These are phyloP conservation scores for Pseudofabraea citricarpa DNA, from an alignment of 2,329 filamentous ascomycete genomes.

Conservation along the genomic window DNA sequence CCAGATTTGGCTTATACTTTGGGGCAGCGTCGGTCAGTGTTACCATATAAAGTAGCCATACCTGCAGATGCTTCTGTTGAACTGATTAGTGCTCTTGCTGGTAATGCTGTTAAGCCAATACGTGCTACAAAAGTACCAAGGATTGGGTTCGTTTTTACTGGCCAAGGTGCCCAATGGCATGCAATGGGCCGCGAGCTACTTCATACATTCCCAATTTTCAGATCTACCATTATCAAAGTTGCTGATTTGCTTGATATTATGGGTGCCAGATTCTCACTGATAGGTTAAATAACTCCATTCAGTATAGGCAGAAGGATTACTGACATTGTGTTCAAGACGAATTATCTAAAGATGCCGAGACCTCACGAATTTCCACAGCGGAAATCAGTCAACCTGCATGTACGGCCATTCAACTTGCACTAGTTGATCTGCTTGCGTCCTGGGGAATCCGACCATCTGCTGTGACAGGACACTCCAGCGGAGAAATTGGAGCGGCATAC, in stretches of 20 bases:
- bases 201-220: conserved; percentile 30
- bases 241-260: conserved; percentile 30
- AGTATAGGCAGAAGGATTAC: no score
- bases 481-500: conserved; percentile 45
- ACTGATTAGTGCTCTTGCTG: conserved; percentile 33
- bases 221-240: conserved; percentile 26
- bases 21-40: conserved; percentile 18
- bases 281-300: no score
- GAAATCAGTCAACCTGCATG: conserved; percentile 41
- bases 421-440: conserved; percentile 38
- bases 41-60: conserved; percentile 20
- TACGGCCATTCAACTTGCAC: conserved; percentile 42
- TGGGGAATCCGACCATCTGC: conserved; percentile 36
- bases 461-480: conserved; percentile 42
- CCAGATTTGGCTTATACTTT: conserved; percentile 23
- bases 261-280: conserved; percentile 25
- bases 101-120: conserved; percentile 23
- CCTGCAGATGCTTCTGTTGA: conserved; percentile 12
- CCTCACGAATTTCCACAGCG: conserved; percentile 31
- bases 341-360: conserved; percentile 29
- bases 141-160: conserved; percentile 23
- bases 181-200: conserved; percentile 25
- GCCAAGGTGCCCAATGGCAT: conserved; percentile 22
- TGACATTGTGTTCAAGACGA: conserved; percentile 30
- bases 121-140: conserved; percentile 12